Conservation (phyloP, 768 basidiomycete genomes). For the Suillus weaverae region DNA sequence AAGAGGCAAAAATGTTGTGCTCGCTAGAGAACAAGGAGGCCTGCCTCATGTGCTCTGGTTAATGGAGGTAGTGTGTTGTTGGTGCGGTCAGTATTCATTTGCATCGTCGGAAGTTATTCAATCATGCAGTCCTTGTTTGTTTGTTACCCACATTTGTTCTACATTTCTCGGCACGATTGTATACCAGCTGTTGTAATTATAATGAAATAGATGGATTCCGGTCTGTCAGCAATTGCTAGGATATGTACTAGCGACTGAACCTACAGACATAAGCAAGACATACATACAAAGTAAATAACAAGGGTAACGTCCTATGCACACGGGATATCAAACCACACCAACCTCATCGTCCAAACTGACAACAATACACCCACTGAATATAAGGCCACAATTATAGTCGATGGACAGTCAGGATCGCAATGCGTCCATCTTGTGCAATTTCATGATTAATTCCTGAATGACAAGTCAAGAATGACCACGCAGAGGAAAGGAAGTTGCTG, state of each 20-base stretch:
- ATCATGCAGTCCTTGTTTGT: conserved; percentile 11
- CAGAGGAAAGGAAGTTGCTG: conserved; percentile 9
- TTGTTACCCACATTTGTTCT: conserved; percentile 4
- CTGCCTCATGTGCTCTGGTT: conserved; percentile 90
- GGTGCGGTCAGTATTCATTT: conserved; percentile 1
- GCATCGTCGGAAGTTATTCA: background rate
- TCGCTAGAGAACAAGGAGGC: conserved; percentile 94
- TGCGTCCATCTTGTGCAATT: conserved; percentile 76
- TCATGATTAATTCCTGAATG: conserved; percentile 73
- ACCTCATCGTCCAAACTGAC: background rate
- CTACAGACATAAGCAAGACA: background rate
- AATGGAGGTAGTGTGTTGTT: conserved; percentile 19
- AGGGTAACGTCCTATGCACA: background rate
- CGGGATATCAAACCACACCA: conserved; percentile 5
- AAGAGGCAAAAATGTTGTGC: conserved; percentile 79
- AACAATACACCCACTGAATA: background rate
- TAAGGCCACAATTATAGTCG: conserved; percentile 36
- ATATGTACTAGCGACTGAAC: background rate
- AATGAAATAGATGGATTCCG: conserved; percentile 7
- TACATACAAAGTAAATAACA: background rate
- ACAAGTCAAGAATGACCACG: background rate
- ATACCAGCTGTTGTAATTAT: conserved; percentile 21
- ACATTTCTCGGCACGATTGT: conserved; percentile 14
- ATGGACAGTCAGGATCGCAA: conserved; percentile 74
- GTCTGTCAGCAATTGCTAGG: background rate